These are phyloP conservation scores for Onygena corvina DNA, from an alignment of 2,329 filamentous ascomycete genomes.

Conservation along the genomic window DNA sequence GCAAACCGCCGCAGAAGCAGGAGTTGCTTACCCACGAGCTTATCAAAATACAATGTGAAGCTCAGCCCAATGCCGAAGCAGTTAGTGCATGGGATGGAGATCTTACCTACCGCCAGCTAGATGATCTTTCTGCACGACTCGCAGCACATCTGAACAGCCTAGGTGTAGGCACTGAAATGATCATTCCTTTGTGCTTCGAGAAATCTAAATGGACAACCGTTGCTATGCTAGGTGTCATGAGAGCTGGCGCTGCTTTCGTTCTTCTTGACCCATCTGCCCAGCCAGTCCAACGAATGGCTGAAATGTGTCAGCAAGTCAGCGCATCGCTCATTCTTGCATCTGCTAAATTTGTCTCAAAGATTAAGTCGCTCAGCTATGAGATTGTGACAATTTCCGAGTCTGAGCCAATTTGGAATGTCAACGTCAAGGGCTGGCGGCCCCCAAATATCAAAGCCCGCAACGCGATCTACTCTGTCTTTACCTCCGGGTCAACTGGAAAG, in stretches of 20 bases:
- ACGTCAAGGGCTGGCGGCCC: slow-evolving; percentile 19
- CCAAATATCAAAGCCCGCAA: slow-evolving; percentile 44
- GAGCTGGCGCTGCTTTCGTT: slow-evolving; percentile 15
- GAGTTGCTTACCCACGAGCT: slow-evolving; percentile 15
- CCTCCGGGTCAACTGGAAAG: slow-evolving; percentile 21
- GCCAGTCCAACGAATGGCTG: slow-evolving; percentile 7
- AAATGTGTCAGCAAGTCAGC: slow-evolving; percentile 7
- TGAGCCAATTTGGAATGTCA: neutral
- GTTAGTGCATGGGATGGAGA: slow-evolving; percentile 18
- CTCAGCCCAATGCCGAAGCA: slow-evolving; percentile 13
- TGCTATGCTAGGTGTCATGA: slow-evolving; percentile 13
- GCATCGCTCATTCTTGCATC: slow-evolving; percentile 6
- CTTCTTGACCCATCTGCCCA: slow-evolving; percentile 13
- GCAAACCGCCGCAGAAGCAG: neutral
- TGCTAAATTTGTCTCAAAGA: neutral
- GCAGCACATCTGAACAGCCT: slow-evolving; percentile 6
- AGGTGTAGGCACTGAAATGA: slow-evolving; percentile 10
- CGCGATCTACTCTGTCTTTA: slow-evolving; percentile 36
- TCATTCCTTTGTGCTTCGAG: slow-evolving; percentile 15
- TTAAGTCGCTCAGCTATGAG: neutral
- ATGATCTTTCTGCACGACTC: slow-evolving; percentile 15
- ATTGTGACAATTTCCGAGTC: neutral
- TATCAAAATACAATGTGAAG: slow-evolving; percentile 10
- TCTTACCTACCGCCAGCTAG: slow-evolving; percentile 14
- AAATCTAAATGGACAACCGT: slow-evolving; percentile 15